Evolutionary conservation across 768 basidiomycete species (phyloP).

Genomic region (Trametes coccinea): DNA sequence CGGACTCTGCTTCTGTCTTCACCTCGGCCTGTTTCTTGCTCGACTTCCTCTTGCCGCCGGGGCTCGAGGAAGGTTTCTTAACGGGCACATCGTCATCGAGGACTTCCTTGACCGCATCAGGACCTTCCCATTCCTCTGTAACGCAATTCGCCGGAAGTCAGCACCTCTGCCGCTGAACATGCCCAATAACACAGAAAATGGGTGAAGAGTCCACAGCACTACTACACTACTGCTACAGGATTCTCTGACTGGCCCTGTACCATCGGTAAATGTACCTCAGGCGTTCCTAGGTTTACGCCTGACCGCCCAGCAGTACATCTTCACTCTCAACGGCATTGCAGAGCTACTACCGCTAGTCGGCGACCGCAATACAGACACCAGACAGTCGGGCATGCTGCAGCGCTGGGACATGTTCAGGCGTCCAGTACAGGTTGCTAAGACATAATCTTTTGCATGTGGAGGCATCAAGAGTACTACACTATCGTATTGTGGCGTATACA

Average conservation of each 20-base stretch:
- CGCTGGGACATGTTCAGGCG: background rate
- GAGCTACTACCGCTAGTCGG: constrained; percentile 6
- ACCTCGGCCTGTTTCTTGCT: constrained; percentile 3
- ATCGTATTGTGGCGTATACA: constrained; percentile 23
- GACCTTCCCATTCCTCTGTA: constrained; percentile 74
- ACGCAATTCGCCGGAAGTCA: constrained; percentile 33
- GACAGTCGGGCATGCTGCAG: background rate
- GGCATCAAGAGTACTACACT: constrained; percentile 5
- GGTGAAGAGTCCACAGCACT: too few relatives aligned
- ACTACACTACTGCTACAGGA: background rate
- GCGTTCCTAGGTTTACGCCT: background rate
- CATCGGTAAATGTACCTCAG: background rate
- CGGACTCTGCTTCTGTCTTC: constrained; percentile 32
- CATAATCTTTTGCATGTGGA: background rate
- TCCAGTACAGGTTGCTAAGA: background rate
- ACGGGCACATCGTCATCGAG: background rate
- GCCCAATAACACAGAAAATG: background rate
- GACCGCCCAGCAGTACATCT: background rate
- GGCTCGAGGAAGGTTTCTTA: background rate
- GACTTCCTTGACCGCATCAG: constrained; percentile 52
- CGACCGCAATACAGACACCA: background rate
- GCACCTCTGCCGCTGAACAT: background rate
- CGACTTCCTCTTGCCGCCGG: constrained; percentile 11
- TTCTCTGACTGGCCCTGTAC: background rate
- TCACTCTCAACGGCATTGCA: constrained; percentile 4